phyloP scores from a whole-genome alignment of 2,329 filamentous ascomycete genomes.

The Fusarium sp. region DNA sequence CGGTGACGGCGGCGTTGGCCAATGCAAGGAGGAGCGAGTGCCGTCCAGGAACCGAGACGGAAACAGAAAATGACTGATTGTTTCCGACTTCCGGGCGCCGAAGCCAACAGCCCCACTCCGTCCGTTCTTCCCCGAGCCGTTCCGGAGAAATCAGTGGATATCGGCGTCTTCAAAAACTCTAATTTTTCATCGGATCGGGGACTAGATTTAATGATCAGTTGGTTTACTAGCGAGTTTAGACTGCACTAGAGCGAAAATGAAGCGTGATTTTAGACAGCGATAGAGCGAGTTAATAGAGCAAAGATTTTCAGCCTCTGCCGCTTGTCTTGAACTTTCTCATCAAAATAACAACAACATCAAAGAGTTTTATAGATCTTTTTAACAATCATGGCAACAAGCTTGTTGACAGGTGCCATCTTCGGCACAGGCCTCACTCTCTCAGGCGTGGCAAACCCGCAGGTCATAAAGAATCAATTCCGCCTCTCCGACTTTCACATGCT shows the following conservation, averaged over 20 bases:
- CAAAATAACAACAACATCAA: background rate
- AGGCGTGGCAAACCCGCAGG: constrained; percentile 4
- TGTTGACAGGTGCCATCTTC: constrained; percentile 6
- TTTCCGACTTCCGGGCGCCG: background rate
- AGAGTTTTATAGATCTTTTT: background rate
- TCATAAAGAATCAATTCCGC: constrained; percentile 16
- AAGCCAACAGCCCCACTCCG: background rate
- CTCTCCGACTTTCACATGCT: constrained; percentile 20
- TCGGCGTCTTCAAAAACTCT: background rate
- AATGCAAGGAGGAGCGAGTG: constrained; percentile 5
- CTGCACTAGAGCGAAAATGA: background rate
- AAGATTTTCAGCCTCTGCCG: background rate
- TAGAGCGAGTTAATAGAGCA: background rate
- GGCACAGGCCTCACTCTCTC: constrained; percentile 14
- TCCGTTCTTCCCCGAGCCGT: background rate
- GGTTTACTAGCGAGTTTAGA: background rate
- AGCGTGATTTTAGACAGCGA: constrained; percentile 13
- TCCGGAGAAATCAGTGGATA: background rate
- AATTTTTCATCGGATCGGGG: background rate
- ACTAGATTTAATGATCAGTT: background rate
- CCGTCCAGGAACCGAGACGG: background rate
- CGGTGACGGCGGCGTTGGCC: constrained; percentile 47
- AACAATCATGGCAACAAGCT: background rate
- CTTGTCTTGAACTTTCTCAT: background rate
- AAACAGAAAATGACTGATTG: background rate